Base-by-base conservation (phyloP, 352 stramenopile species). In the Phytopythium aichiense region DNA sequence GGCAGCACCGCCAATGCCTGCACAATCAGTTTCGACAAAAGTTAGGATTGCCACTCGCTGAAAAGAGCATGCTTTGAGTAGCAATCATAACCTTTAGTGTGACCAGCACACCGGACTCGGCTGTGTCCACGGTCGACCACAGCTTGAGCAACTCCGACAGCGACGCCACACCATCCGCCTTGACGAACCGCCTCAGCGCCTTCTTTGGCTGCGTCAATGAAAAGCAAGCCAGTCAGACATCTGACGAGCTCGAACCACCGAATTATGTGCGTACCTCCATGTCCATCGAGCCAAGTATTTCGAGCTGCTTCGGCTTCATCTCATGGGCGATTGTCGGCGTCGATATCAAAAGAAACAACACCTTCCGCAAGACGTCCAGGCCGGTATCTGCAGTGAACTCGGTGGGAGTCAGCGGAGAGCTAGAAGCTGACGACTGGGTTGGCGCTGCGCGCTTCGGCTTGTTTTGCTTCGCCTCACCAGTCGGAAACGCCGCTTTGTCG, bases 1-100 rank as follows among this genome's bases (percentile, higher is more conserved):
- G 83, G 83, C 20, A 92, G 58, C 8, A 87, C 74, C 16, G 71
- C 65, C n/a, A 92, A 71, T 7, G 77, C 57, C 80, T 91, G 33
- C 20, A 43, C 30, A 53, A 64, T 35, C 11, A 38, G 18, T 50
- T 55, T 15, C 23, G 33, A 6, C 28, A 65, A 40, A 5, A 37
- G 9, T 64, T 31, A 33, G 45, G n/a, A 50, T 18, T n/a, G 40
- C 45, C 31, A 16, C 56, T 38, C 9, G 45, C 33, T n/a, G 51
- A 4, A 46, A 23, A 33, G 5, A 20, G 18, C 51, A 1, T 49
- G 13, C 20, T 6, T 1, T 0, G 25, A n/a, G 42, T 15, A 0
- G 8, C 42, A 25, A 18, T 58, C 60, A 11, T 50, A 63, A 89
- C 83, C 73, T 92, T 92, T 2, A 92, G 55, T 20, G 89, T 66